Evolutionary conservation across 768 basidiomycete species (phyloP).

Genomic region (Pisolithus orientalis): DNA sequence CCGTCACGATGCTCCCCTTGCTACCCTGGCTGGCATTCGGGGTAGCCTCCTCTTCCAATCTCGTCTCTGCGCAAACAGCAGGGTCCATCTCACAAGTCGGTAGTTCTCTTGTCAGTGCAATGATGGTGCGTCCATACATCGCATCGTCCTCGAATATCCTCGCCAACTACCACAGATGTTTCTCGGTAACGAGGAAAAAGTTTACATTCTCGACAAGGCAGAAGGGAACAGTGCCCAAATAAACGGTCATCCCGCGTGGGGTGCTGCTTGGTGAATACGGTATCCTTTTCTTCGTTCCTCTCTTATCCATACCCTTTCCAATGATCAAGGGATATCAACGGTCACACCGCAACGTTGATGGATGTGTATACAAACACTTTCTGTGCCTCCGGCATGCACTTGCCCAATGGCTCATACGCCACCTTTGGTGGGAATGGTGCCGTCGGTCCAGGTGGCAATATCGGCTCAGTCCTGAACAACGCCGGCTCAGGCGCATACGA

Average conservation of each 20-base stretch:
- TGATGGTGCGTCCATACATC: conserved; percentile 37
- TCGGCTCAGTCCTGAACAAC: conserved; percentile 43
- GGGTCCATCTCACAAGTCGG: conserved; percentile 18
- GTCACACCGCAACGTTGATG: conserved; percentile 57
- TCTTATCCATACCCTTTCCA: too few species aligned
- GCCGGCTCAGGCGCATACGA: conserved; percentile 51
- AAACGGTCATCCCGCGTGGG: conserved; percentile 70
- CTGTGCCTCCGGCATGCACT: conserved; percentile 78
- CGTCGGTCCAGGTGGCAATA: conserved; percentile 56
- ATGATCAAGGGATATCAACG: conserved; percentile 49
- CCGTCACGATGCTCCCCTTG: conserved; percentile 21
- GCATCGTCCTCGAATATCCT: neutral
- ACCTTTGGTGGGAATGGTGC: conserved; percentile 79
- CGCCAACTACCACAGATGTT: conserved; percentile 49
- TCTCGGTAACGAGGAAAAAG: conserved; percentile 68
- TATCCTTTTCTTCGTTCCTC: neutral
- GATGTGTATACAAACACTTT: conserved; percentile 70
- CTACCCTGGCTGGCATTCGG: conserved; percentile 39
- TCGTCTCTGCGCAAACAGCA: conserved; percentile 12
- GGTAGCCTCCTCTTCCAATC: conserved; percentile 31
- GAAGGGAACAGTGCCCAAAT: conserved; percentile 65
- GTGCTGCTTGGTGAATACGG: conserved; percentile 47
- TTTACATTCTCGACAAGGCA: conserved; percentile 88
- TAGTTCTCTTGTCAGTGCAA: conserved; percentile 39
- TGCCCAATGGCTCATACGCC: conserved; percentile 71